Evolutionary conservation across 805 yeast genomes (phyloP).

Genomic region (Brettanomyces sp.): DNA sequence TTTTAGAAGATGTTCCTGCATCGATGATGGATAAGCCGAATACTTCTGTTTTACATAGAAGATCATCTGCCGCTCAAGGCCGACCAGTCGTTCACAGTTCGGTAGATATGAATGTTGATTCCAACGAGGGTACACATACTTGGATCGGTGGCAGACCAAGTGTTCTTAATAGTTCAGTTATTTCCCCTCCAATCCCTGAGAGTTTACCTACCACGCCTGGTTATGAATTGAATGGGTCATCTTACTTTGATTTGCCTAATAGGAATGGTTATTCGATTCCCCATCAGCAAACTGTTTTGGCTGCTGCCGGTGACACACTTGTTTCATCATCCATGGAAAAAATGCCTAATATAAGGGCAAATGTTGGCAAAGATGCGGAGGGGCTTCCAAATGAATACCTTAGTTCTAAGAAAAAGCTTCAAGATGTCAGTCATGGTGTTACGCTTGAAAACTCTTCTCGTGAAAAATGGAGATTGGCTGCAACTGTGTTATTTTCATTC

Average conservation of each 20-base stretch:
- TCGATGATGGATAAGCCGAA: too few relatives aligned
- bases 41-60: not conserved
- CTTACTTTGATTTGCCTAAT: conserved; percentile 13
- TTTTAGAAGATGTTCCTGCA: too few relatives aligned
- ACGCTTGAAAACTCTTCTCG: conserved; percentile 32
- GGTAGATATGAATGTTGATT: too few relatives aligned
- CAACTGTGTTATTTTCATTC: conserved; percentile 32
- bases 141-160: too few relatives aligned
- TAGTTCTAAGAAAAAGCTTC: not conserved
- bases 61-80: not conserved
- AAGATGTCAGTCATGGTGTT: conserved; percentile 22
- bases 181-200: conserved; percentile 31
- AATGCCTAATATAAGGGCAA: not conserved
- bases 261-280: conserved; percentile 2
- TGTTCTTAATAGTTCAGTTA: conserved; percentile 2
- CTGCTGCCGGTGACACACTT: not conserved
- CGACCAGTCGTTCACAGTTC: not conserved
- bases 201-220: conserved; percentile 35
- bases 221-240: conserved; percentile 19
- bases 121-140: too few relatives aligned
- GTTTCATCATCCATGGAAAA: not conserved
- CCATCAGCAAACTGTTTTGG: conserved; percentile 5
- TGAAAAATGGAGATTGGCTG: conserved; percentile 32
- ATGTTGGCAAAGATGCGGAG: not conserved
- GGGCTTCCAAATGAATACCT: not conserved